These are phyloP conservation scores for Syncephalastrum contaminatum DNA, from an alignment of 371 early-diverging fungal species.

Conservation along the genomic window DNA sequence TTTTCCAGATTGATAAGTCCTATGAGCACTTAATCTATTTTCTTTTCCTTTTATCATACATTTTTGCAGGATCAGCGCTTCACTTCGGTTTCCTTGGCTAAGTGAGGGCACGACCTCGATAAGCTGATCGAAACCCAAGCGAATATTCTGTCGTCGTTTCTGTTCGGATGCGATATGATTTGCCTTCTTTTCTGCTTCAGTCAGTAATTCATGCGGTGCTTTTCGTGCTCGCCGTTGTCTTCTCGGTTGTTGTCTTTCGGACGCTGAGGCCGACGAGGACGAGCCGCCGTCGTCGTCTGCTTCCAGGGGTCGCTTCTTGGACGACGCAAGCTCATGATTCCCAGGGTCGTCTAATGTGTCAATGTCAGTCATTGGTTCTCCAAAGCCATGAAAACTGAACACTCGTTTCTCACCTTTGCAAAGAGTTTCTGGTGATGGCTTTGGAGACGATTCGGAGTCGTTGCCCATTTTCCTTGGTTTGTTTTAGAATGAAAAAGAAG, in stretches of 20 bases:
- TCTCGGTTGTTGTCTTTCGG: conserved; percentile 1
- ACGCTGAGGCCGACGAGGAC: no score
- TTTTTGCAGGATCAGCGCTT: conserved; percentile 51
- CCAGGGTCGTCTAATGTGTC: no score
- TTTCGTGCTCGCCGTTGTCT: conserved; percentile 21
- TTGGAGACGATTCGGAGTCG: no score
- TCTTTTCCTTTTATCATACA: conserved; percentile 24
- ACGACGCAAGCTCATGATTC: no score
- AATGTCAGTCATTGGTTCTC: no score
- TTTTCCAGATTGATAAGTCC: background rate
- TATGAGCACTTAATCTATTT: background rate
- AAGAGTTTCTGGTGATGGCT: no score
- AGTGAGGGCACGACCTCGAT: conserved; percentile 74
- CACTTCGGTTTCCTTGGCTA: conserved; percentile 51
- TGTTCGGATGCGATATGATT: conserved; percentile 93
- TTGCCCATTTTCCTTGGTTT: no score
- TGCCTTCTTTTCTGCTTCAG: conserved; percentile 84
- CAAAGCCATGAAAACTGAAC: no score
- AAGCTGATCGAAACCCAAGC: conserved; percentile 77
- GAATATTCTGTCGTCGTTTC: conserved; percentile 81
- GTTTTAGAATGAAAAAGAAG: no score
- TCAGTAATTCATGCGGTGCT: conserved; percentile 65
- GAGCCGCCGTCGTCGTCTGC: no score
- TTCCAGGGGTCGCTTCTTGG: no score
- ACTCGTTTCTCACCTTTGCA: no score